phyloP scores from a whole-genome alignment of 1,284 basidiomycete species.

The Volvariella surrecta region DNA sequence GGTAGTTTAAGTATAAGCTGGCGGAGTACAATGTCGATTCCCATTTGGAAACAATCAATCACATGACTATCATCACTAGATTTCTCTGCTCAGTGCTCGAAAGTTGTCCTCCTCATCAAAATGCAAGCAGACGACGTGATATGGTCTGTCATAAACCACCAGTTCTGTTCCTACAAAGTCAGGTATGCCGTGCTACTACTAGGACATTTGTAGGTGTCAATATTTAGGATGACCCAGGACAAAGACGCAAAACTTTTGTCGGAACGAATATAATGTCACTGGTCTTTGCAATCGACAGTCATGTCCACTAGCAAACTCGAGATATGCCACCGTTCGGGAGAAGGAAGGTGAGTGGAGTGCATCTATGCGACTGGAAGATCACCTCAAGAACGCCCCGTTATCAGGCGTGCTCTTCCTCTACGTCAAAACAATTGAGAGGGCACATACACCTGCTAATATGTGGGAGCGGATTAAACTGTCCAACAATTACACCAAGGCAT shows the following conservation, averaged over 20 bases:
- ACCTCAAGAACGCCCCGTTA: neutral
- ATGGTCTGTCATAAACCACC: conserved; percentile 89
- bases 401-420: conserved; percentile 90
- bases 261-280: conserved; percentile 98
- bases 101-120: conserved; percentile 7
- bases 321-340: conserved; percentile 96
- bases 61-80: no score
- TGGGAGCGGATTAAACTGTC: conserved; percentile 96
- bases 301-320: conserved; percentile 94
- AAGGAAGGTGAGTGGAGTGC: conserved; percentile 68
- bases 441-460: conserved; percentile 92
- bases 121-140: conserved; percentile 95
- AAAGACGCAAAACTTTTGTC: conserved; percentile 92
- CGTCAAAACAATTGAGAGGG: conserved; percentile 96
- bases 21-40: no score
- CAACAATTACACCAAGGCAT: conserved; percentile 89
- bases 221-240: conserved; percentile 46
- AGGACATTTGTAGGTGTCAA: conserved; percentile 7
- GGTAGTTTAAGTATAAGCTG: no score
- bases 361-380: neutral
- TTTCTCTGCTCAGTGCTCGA: neutral
- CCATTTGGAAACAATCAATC: no score
- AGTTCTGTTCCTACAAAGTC: conserved; percentile 97
- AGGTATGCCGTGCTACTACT: conserved; percentile 53
- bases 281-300: conserved; percentile 96